Evolutionary conservation across 208 protist species (phyloP), one percentile per base, ranked within the genome.

Genomic region (Trypanosoma grayi): DNA sequence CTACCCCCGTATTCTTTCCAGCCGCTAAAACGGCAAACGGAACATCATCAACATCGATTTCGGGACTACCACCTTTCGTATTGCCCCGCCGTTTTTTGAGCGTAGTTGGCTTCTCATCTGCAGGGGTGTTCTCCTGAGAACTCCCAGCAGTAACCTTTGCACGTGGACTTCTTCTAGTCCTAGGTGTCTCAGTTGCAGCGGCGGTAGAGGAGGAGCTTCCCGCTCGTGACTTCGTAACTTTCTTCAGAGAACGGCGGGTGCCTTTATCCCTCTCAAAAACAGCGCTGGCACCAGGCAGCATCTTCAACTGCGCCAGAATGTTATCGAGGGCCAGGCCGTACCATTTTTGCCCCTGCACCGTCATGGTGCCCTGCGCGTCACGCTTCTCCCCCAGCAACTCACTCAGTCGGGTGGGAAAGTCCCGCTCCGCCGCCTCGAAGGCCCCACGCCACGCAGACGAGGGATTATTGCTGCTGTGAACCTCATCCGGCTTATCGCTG

Each of bases 381-480:
- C 50, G 48, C 13, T 22, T 22, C 46, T 58, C n/a, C 13, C 24
- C 54, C 34, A 28, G 25, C 8, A 75, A 28, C 14, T 62, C 47
- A 10, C 39, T 22, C 14, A 50, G 6, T 10, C 28, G 36, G 27
- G 68, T 46, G 0, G 87, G 73, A 57, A 89, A 93, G 59, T 93
- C 87, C 20, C 18, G 39, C 25, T 46, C 47, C 0, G 77, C 83
- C 5, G 70, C 83, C 22, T 73, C 70, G 0, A 85, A 46, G 7
- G 87, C 87, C 43, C 45, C 43, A 8, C 76, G 75, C 81, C 83
- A 90, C 24, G 70, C 73, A n/a, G 39, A 65, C 16, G 61, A 77
- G 33, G 66, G 47, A 37, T 65, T 63, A 55, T 51, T 47, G 45
- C 69, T 60, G 9, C 22, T 48, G 60, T 90, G 87, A 37, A 80